A percentile compares a stretch with the other conserved stretches of the same genome.
Evolutionary conservation across 495 filamentous ascomycete genomes (phyloP).

Genomic region (Penicillium roqueforti): DNA sequence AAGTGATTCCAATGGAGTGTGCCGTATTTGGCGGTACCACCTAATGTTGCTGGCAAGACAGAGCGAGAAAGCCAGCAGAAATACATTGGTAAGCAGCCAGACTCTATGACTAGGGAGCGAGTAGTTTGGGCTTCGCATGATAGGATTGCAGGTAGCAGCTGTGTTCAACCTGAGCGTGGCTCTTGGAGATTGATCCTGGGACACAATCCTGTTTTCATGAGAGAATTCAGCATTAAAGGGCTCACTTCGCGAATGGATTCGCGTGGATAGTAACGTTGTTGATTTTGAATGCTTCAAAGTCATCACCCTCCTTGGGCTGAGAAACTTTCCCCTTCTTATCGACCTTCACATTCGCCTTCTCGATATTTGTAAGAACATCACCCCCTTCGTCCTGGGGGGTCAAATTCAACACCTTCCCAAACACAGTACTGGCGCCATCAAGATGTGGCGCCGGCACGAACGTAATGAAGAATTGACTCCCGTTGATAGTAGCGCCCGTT

Average conservation of each 20-base stretch:
- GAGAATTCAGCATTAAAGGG: not conserved
- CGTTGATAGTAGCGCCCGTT: conserved; percentile 70
- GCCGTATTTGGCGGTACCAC: not conserved
- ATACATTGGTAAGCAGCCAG: not conserved
- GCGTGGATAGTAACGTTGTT: conserved; percentile 83
- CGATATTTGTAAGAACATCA: conserved; percentile 55
- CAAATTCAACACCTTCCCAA: conserved; percentile 69
- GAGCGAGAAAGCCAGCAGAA: not conserved
- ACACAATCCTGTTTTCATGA: not conserved
- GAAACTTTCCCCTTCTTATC: conserved; percentile 84
- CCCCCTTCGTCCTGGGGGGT: conserved; percentile 42
- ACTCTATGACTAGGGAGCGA: not conserved
- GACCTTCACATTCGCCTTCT: conserved; percentile 72
- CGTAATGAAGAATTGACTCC: conserved; percentile 89
- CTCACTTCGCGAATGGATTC: conserved; percentile 79
- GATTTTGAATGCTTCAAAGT: conserved; percentile 57
- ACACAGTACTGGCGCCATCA: conserved; percentile 90
- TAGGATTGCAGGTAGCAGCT: not conserved
- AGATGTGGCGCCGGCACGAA: conserved; percentile 86
- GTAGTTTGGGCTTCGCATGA: not conserved
- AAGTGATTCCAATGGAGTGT: not conserved
- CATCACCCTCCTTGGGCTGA: conserved; percentile 48
- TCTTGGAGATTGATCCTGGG: not conserved
- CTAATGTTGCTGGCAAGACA: not conserved
- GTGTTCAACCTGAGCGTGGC: not conserved